Evolutionary conservation across 495 filamentous ascomycete species (phyloP).

Genomic region (Penicillium diatomitis): DNA sequence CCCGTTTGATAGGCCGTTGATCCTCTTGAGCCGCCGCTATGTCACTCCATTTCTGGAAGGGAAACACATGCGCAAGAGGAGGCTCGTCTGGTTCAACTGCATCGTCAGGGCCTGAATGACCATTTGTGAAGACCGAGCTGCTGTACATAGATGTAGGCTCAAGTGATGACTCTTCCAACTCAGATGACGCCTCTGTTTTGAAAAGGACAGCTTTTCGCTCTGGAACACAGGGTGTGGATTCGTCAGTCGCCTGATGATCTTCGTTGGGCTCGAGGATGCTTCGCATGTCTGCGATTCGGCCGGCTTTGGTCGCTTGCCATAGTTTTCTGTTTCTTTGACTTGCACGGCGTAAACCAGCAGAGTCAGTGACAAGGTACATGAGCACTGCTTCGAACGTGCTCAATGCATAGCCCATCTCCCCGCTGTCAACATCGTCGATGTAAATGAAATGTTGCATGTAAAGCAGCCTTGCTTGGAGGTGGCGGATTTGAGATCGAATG

Average conservation of each 20-base stretch:
- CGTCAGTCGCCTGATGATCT: constrained; percentile 36
- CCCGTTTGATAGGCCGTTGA: constrained; percentile 51
- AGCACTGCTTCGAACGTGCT: constrained; percentile 96
- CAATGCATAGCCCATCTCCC: constrained; percentile 93
- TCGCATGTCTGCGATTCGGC: constrained; percentile 64
- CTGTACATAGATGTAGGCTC: constrained; percentile 18
- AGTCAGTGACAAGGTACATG: constrained; percentile 78
- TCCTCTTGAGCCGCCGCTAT: constrained; percentile 40
- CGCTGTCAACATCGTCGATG: constrained; percentile 92
- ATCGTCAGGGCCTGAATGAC: constrained; percentile 18
- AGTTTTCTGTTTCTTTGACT: constrained; percentile 78
- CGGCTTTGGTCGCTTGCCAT: constrained; percentile 76
- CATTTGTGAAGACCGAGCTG: constrained; percentile 11
- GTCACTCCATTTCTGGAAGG: constrained; percentile 56
- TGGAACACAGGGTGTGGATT: constrained; percentile 26
- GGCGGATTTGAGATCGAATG: constrained; percentile 80
- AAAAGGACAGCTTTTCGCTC: constrained; percentile 33
- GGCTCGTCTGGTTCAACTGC: constrained; percentile 42
- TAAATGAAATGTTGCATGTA: constrained; percentile 97
- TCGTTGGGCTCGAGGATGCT: constrained; percentile 66
- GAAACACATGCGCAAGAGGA: constrained; percentile 79
- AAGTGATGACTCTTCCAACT: constrained; percentile 20
- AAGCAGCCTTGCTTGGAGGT: constrained; percentile 75
- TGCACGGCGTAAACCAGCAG: constrained; percentile 68
- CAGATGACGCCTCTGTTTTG: constrained; percentile 31